Base-by-base conservation (phyloP, 2,329 filamentous ascomycete species). In the Fonsecaea monophora region DNA sequence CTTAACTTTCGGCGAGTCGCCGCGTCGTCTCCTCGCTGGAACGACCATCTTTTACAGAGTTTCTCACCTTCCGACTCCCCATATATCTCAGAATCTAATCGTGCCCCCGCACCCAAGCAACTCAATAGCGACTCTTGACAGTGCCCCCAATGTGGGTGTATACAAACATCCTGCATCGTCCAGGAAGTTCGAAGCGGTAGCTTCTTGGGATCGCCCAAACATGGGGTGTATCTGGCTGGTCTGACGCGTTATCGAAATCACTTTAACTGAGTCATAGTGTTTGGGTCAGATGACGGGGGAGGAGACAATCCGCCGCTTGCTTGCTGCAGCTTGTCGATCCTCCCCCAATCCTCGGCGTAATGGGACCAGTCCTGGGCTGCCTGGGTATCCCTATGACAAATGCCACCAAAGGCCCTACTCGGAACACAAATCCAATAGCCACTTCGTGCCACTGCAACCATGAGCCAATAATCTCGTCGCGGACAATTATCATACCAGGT, bases 401-500 rank as follows among this genome's bases (percentile, higher is more conserved):
- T 50, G 45, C 45, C 45, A 50, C 18, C 45, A 12, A n/a, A 50
- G 18, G 45, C 3, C 18, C 45, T 50, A 25, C 45, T 25, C 18
- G 8, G 45, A 18, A 58, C 55, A 58, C 15, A 38, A 42, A 58
- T 58, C 21, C 55, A 58, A 37, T 38, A 58, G 30, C 34, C 18
- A 38, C 55, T 8, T 18, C 18, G 55, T 40, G 13, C 37, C 25
- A 25, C 25, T 25, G 25, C 25, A 25, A 25, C 25, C 25, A 38
- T 4, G 13, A 53, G 18, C 18, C 48, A 53, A 56, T 48, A 53
- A 13, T 13, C 34, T 25, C 37, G n/a, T 32, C 37, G 34, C 58
- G 57, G 63, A 57, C 48, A 57, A 65, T 42, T 57, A 57, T 50
- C 63, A 50, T 35, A 21, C 56, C n/a, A 35, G 45, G 63, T 15